Percentiles rank a stretch among this genome's conserved stretches.
These are phyloP conservation scores for Yamadazyma friedrichii DNA, from an alignment of 1,139 yeast species.

Conservation along the genomic window DNA sequence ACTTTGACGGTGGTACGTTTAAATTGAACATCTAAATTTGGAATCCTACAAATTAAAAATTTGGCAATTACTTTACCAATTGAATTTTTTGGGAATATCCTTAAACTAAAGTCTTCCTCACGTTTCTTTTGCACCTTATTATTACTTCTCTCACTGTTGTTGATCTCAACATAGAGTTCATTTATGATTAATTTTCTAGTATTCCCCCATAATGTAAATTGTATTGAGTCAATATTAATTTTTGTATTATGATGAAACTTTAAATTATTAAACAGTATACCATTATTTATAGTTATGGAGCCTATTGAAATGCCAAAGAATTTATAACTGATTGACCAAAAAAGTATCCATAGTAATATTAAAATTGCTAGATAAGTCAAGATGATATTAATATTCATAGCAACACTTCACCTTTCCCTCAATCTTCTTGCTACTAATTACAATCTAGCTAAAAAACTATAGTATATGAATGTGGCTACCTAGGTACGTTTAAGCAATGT, in stretches of 20 bases:
- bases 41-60: constrained; percentile 22
- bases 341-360: constrained; percentile 19
- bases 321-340: constrained; percentile 30
- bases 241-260: constrained; percentile 15
- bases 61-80: constrained; percentile 14
- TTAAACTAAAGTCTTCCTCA: constrained; percentile 7
- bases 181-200: constrained; percentile 31
- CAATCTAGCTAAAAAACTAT: no score
- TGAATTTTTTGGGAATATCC: constrained; percentile 20
- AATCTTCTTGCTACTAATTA: no score
- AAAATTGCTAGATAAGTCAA: not conserved
- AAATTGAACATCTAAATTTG: constrained; percentile 28
- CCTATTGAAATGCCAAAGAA: constrained; percentile 34
- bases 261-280: constrained; percentile 37
- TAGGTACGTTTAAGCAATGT: no score
- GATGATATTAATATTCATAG: no score
- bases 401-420: no score
- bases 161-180: constrained; percentile 12
- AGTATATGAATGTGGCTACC: no score
- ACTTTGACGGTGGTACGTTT: constrained; percentile 19
- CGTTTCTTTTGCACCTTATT: not conserved
- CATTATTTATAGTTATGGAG: constrained; percentile 38
- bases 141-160: not conserved
- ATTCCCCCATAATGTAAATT: constrained; percentile 44
- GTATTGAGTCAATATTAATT: constrained; percentile 23